Evolutionary conservation across 1,284 basidiomycete genomes (phyloP).

Genomic region (Hortiboletus rubellus): DNA sequence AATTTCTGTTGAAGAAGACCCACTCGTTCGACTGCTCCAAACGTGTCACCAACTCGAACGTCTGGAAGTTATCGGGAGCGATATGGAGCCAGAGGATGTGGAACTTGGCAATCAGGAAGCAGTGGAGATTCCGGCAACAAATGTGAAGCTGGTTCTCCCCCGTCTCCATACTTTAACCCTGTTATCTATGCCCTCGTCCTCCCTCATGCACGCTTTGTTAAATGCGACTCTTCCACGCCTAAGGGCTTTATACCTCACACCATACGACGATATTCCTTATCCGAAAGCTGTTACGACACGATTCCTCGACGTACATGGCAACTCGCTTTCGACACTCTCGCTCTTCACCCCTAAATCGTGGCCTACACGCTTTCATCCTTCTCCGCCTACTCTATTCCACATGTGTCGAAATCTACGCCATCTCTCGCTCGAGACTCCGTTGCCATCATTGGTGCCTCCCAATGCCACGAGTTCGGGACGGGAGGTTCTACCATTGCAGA

Average conservation of each 20-base stretch:
- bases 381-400: conserved; percentile 53
- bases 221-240: conserved; percentile 63
- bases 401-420: conserved; percentile 60
- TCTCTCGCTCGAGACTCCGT: conserved; percentile 66
- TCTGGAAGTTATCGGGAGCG: conserved; percentile 63
- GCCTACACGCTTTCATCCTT: conserved; percentile 63
- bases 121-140: conserved; percentile 19
- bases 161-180: conserved; percentile 64
- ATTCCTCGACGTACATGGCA: conserved; percentile 67
- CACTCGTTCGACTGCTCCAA: conserved; percentile 56
- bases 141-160: conserved; percentile 49
- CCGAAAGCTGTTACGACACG: conserved; percentile 56
- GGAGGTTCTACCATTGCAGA: conserved; percentile 49
- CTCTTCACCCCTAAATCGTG: conserved; percentile 71
- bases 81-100: conserved; percentile 50
- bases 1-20: conserved; percentile 42
- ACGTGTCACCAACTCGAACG: conserved; percentile 61
- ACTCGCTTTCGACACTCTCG: conserved; percentile 58
- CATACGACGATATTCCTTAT: conserved; percentile 64
- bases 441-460: conserved; percentile 48
- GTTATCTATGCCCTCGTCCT: conserved; percentile 65
- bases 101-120: conserved; percentile 36
- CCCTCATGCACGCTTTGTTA: conserved; percentile 62
- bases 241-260: conserved; percentile 69
- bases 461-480: conserved; percentile 33